phyloP scores from a whole-genome alignment of 768 basidiomycete genomes.

The Suillus brevipes region DNA sequence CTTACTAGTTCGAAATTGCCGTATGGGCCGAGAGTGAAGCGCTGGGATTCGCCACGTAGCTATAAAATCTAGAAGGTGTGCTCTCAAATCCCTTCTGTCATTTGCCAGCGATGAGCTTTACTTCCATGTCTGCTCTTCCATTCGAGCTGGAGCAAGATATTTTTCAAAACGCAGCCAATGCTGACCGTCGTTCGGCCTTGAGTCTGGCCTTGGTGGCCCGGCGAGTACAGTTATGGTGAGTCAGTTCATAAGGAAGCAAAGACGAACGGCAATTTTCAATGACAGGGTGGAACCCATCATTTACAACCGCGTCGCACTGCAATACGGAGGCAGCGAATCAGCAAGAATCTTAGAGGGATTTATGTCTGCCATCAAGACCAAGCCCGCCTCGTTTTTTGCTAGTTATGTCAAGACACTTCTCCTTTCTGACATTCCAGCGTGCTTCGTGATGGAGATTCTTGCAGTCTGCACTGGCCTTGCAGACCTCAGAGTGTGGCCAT shows the following conservation, averaged over 20 bases:
- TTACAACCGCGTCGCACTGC: not conserved
- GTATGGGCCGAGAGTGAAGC: not conserved
- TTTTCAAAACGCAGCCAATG: not conserved
- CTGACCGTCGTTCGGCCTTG: not conserved
- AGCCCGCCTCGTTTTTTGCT: not conserved
- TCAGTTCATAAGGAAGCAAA: not conserved
- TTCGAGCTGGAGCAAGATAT: conserved; percentile 3
- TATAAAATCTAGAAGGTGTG: not conserved
- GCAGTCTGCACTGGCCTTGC: not conserved
- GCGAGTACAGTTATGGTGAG: conserved; percentile 3
- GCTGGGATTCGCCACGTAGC: not conserved
- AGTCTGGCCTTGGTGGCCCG: not conserved
- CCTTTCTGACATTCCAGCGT: not conserved
- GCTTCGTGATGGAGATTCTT: not conserved
- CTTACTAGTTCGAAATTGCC: not conserved
- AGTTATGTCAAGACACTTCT: conserved; percentile 1
- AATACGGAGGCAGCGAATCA: not conserved
- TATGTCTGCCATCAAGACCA: not conserved
- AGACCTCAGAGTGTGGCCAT: not conserved
- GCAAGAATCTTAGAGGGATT: not conserved
- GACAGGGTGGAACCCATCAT: not conserved
- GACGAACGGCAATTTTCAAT: not conserved
- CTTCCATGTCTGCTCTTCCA: not conserved
- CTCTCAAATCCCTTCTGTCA: not conserved
- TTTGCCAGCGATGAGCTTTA: not conserved